phyloP scores from a whole-genome alignment of 1,284 basidiomycete genomes.

The Melampsora americana region DNA sequence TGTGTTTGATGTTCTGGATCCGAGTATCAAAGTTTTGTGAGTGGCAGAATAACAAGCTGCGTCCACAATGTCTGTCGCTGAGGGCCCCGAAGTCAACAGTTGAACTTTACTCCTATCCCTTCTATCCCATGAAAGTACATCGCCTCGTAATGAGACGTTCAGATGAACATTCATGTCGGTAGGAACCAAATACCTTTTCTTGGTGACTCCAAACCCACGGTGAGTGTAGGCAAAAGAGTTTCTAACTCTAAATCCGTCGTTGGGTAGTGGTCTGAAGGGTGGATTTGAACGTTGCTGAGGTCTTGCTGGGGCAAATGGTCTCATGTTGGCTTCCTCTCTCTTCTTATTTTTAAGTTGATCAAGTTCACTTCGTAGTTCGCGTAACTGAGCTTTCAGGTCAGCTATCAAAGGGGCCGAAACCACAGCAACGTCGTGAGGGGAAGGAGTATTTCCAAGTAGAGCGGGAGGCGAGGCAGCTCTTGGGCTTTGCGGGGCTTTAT shows the following conservation, averaged over 20 bases:
- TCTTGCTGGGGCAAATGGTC: not conserved
- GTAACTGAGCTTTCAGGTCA: conserved; percentile 2
- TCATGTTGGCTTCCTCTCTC: not conserved
- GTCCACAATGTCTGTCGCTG: conserved; percentile 34
- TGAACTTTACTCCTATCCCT: conserved; percentile 12
- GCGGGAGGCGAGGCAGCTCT: not conserved
- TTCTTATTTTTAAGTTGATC: not conserved
- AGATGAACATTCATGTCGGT: conserved; percentile 22
- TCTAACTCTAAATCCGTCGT: not conserved
- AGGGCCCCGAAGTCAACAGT: conserved; percentile 23
- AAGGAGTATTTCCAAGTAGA: not conserved
- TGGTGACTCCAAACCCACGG: conserved; percentile 28
- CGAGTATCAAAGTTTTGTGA: conserved; percentile 25
- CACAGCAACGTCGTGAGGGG: not conserved
- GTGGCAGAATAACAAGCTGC: conserved; percentile 17
- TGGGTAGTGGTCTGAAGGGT: not conserved
- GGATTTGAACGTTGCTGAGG: not conserved
- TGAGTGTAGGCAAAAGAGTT: conserved; percentile 1
- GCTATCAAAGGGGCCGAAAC: not conserved
- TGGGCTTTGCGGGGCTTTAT: not conserved
- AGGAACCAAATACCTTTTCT: conserved; percentile 26
- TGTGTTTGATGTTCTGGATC: conserved; percentile 1
- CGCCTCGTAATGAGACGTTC: conserved; percentile 28
- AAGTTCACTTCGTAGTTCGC: not conserved
- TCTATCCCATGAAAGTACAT: conserved; percentile 31